These are phyloP conservation scores for Psilocybe cubensis DNA, from an alignment of 768 basidiomycete genomes.

Conservation along the genomic window DNA sequence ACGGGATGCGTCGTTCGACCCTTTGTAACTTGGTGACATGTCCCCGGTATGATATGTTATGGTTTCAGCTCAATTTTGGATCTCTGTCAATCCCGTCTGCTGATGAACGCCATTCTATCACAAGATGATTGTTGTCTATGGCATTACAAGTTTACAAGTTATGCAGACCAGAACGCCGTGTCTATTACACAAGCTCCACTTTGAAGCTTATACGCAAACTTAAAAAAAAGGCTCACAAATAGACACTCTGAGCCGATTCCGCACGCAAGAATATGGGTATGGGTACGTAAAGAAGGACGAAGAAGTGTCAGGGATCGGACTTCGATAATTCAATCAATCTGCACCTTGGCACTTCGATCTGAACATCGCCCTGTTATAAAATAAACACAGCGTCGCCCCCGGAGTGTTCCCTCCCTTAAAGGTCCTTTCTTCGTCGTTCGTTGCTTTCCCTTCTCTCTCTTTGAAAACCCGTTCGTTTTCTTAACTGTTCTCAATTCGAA, in stretches of 20 bases:
- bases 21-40: not conserved
- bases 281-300: constrained; percentile 4
- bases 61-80: not conserved
- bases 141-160: not conserved
- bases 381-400: constrained; percentile 1
- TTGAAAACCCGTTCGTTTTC: not conserved
- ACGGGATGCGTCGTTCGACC: not conserved
- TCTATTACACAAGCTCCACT: not conserved
- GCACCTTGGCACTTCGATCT: not conserved
- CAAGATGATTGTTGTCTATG: not conserved
- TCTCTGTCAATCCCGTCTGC: not conserved
- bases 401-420: constrained; percentile 4
- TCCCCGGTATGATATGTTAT: not conserved
- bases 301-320: constrained; percentile 2
- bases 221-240: constrained; percentile 6
- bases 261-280: not conserved
- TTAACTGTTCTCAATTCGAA: not conserved
- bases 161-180: constrained; percentile 1
- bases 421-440: constrained; percentile 18
- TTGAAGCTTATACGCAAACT: not conserved
- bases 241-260: not conserved
- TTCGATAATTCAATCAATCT: constrained; percentile 9
- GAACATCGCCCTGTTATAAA: constrained; percentile 5
- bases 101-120: not conserved
- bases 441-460: constrained; percentile 10